phyloP scores from a whole-genome alignment of 768 basidiomycete genomes.

The Coprinopsis cinerea region DNA sequence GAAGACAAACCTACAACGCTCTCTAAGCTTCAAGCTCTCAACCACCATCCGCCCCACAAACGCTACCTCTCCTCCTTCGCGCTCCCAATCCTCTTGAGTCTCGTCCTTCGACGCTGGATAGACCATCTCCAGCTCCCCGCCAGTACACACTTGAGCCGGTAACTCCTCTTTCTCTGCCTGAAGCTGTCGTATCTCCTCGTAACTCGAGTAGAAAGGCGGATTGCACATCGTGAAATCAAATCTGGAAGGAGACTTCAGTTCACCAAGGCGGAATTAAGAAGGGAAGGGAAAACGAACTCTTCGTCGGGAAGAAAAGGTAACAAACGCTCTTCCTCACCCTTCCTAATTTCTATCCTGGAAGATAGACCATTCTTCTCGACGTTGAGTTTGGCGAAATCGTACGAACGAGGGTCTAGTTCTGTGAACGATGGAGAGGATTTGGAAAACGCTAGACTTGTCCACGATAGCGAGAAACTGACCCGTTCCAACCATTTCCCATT shows the following conservation, averaged over 20 bases:
- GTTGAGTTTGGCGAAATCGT: conserved; percentile 49
- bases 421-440: not conserved
- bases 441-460: not conserved
- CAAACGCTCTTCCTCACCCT: conserved; percentile 16
- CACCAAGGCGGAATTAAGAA: not conserved
- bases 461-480: conserved; percentile 37
- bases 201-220: conserved; percentile 87
- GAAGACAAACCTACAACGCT: conserved; percentile 58
- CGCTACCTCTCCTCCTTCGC: conserved; percentile 66
- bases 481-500: conserved; percentile 63
- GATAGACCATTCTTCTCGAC: conserved; percentile 50
- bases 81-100: not conserved
- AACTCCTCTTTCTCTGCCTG: conserved; percentile 53
- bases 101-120: not conserved
- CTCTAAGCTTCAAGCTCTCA: conserved; percentile 55
- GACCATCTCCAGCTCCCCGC: conserved; percentile 3
- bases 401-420: conserved; percentile 73
- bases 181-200: conserved; percentile 56
- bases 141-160: conserved; percentile 13
- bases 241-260: too few species aligned
- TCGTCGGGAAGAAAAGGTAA: conserved; percentile 33
- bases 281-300: conserved; percentile 10
- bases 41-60: conserved; percentile 76
- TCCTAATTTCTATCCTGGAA: conserved; percentile 43
- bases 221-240: conserved; percentile 92